These are phyloP conservation scores for Talaromyces sp. DNA, from an alignment of 2,329 filamentous ascomycete species.

Conservation along the genomic window DNA sequence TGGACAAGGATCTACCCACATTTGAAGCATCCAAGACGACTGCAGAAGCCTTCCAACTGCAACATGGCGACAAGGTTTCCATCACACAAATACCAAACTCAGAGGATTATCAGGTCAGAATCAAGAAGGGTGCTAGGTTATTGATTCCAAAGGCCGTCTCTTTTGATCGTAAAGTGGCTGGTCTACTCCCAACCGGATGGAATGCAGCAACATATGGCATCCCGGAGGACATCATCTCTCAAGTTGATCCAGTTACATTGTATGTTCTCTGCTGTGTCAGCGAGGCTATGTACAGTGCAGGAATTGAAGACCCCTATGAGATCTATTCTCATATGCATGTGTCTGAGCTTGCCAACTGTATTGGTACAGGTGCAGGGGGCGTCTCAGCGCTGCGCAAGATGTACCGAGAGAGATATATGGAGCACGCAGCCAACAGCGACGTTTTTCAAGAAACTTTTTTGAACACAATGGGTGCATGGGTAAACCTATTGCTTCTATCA, in stretches of 20 bases:
- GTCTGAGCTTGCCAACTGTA: conserved; percentile 95
- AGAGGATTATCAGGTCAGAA: conserved; percentile 86
- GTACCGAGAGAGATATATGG: conserved; percentile 96
- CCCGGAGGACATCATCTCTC: conserved; percentile 93
- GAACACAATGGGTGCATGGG: conserved; percentile 99
- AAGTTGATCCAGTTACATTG: conserved; percentile 86
- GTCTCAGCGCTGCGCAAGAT: conserved; percentile 86
- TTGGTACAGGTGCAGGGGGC: conserved; percentile 97
- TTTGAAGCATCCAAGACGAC: conserved; percentile 98
- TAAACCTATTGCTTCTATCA: conserved; percentile 97
- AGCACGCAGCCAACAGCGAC: conserved; percentile 96
- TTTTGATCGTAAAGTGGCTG: conserved; percentile 95
- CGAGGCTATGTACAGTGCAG: conserved; percentile 82
- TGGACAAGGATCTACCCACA: conserved; percentile 92
- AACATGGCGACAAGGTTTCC: conserved; percentile 83
- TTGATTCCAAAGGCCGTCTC: conserved; percentile 95
- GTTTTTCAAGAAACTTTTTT: conserved; percentile 99
- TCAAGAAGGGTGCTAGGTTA: conserved; percentile 92
- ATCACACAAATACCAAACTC: conserved; percentile 41
- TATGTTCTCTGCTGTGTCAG: conserved; percentile 91
- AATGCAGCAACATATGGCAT: conserved; percentile 94
- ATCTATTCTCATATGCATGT: conserved; percentile 99
- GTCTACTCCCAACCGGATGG: conserved; percentile 96
- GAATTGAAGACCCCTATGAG: conserved; percentile 98
- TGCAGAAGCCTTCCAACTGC: conserved; percentile 90